These are phyloP conservation scores for Zanthoxylum bungeanum DNA, from an alignment of 345 rosid genomes.

Conservation along the genomic window DNA sequence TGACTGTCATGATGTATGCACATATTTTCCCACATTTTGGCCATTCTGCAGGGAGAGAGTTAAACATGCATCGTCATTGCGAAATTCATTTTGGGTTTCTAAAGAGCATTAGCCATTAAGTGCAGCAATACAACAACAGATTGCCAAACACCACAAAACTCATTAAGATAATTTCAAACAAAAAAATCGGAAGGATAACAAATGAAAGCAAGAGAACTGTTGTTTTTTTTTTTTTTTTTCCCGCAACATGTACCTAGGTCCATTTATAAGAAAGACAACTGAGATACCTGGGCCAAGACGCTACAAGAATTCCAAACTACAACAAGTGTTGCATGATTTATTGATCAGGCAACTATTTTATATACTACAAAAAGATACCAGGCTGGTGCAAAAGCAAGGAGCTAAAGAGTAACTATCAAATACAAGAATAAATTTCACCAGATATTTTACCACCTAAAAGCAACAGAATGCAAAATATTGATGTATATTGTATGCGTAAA, in stretches of 20 bases:
- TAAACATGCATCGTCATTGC: constrained; percentile 2
- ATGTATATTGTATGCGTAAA: not conserved
- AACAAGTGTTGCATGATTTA: not conserved
- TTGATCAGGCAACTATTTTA: not conserved
- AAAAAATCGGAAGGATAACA: not conserved
- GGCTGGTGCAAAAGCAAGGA: not conserved
- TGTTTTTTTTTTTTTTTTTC: not conserved
- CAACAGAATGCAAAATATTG: not conserved
- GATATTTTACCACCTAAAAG: not conserved
- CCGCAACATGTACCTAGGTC: not conserved
- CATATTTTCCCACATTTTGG: constrained; percentile 85
- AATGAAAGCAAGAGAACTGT: not conserved
- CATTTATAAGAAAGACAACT: not conserved
- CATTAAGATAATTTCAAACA: no score
- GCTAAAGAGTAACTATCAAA: not conserved
- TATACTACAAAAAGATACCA: not conserved
- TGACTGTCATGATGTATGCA: constrained; percentile 66
- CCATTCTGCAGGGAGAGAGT: constrained; percentile 53
- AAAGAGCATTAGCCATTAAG: not conserved
- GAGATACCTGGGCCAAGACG: not conserved
- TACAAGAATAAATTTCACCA: not conserved
- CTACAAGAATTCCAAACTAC: not conserved
- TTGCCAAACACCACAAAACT: not conserved
- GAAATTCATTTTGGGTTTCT: constrained; percentile 11
- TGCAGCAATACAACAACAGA: not conserved